These are phyloP conservation scores for Coemansia sp. DNA, from an alignment of 192 early-diverging fungal species.

Conservation along the genomic window DNA sequence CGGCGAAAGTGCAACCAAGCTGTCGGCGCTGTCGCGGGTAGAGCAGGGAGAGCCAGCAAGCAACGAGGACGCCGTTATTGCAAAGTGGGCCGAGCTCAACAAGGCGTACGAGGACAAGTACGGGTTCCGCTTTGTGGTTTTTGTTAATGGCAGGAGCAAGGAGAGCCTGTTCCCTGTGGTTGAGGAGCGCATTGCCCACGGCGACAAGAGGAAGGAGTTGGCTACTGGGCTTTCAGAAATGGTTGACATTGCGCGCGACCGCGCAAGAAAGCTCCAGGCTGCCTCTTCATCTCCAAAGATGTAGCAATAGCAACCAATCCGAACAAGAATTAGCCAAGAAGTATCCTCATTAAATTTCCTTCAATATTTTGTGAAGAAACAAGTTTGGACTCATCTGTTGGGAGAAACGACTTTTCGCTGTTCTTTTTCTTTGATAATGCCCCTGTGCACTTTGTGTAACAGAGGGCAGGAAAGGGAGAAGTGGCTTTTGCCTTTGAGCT, in stretches of 20 bases:
- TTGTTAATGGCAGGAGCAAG: conserved; percentile 76
- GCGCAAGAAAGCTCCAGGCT: conserved; percentile 65
- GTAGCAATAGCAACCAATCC: not conserved
- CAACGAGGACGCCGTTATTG: conserved; percentile 60
- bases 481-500: not conserved
- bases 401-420: not conserved
- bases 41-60: conserved; percentile 63
- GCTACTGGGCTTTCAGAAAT: conserved; percentile 71
- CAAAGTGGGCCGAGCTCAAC: conserved; percentile 64
- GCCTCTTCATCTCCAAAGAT: conserved; percentile 28
- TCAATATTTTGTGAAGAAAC: not conserved
- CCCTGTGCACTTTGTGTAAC: not conserved
- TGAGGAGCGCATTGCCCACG: conserved; percentile 65
- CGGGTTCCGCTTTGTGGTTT: conserved; percentile 82
- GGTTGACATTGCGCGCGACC: conserved; percentile 79
- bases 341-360: not conserved
- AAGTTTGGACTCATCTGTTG: not conserved
- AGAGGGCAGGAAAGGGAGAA: not conserved
- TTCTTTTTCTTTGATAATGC: not conserved
- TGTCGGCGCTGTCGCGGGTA: conserved; percentile 70
- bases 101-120: conserved; percentile 70
- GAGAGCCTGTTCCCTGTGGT: conserved; percentile 76
- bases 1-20: conserved; percentile 68
- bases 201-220: conserved; percentile 66
- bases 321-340: too few relatives aligned